Evolutionary conservation across 2,329 filamentous ascomycete genomes (phyloP), one percentile per base, ranked within the genome.

Genomic region (Coleophoma cylindrospora): DNA sequence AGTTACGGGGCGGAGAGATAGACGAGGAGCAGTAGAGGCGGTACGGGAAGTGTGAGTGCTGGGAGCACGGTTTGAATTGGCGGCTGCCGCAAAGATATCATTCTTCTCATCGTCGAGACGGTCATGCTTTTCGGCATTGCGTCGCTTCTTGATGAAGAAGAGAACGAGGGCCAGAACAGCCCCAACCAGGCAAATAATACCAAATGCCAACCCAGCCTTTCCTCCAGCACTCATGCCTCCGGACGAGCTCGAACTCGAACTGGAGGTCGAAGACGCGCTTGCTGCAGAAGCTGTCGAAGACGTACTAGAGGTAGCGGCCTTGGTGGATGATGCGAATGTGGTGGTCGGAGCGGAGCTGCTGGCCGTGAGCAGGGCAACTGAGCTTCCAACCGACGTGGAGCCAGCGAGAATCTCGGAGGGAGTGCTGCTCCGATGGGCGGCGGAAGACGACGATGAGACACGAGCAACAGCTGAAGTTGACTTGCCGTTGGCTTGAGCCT

Each of bases 1-100:
- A 38, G 89, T 92, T 45, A 94, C 80, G 3, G 91, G 91, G 45
- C 90, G 86, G 48, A 96, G 57, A 63, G 89, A 95, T 54, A 96
- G 77, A 54, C 86, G 86, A n/a, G 91, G 90, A 41, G 91, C 84
- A 34, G 73, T 78, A 12, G 41, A 22, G 32, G 75, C 73, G 55
- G 57, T 44, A 54, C 13, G 41, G 13, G 41, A 19, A 44, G 60
- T 56, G 15, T 57, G 58, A 15, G 50, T 50, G 36, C 52, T 57
- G 21, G 57, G 51, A 48, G 56, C 34, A 15, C 48, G 53, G 40
- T 43, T 47, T 43, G 36, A 4, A n/a, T 51, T 48, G 52, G 50
- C 47, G 40, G 53, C 56, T 48, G 55, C 55, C 47, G 50, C 66
- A 41, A 69, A 68, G 9, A 70, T 62, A n/a, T 56, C 62, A 50